Base-by-base conservation (phyloP, 345 rosid species). In the Pistacia vera region DNA sequence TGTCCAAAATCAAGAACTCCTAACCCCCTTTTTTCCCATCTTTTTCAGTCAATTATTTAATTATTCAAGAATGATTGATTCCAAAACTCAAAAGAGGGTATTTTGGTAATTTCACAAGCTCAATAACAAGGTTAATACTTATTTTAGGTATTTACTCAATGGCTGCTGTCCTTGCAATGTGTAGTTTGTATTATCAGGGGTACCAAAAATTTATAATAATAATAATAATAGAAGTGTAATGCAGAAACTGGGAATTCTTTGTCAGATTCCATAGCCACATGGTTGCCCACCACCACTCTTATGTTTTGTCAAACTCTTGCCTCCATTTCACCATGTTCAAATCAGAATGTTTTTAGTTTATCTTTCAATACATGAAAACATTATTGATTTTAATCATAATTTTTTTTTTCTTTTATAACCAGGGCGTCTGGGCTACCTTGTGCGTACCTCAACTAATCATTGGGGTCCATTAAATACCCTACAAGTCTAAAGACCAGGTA, bases 241-340 rank as follows among this genome's bases (percentile, higher is more conserved):
- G 25, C 18, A 58, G n/a, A 56, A 58, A 58, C 3, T 41, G 66
- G 62, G 66, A 72, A 72, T 72, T 36, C 38, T 22, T 22, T 12
- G 58, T 62, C 55, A 38, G 66, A 66, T 38, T 75, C 56, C 65
- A 13, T 36, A 1, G 25, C 55, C 46, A 35, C 61, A 73, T 35
- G 71, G 46, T 36, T 66, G 56, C 64, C 62, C 36, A 35, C 20
- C 12, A 33, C 60, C 10, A 38, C 38, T 57, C 52, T 30, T 30
- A 30, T 30, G 33, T 30, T 30, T 30, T 30, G 36, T 30, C 51
- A 20, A 66, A 30, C 57, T 65, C 57, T 65, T 64, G 51, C 33
- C 1, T 5, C 35, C 57, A 35, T 70, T 25, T 70, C 73, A 33
- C 33, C 33, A 30, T 22, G 22, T 22, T 22, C 22, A 22, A 22